Percentiles rank a stretch among this genome's conserved stretches.
Conservation (phyloP, 2,329 filamentous ascomycete species). For the Neonectria hederae region DNA sequence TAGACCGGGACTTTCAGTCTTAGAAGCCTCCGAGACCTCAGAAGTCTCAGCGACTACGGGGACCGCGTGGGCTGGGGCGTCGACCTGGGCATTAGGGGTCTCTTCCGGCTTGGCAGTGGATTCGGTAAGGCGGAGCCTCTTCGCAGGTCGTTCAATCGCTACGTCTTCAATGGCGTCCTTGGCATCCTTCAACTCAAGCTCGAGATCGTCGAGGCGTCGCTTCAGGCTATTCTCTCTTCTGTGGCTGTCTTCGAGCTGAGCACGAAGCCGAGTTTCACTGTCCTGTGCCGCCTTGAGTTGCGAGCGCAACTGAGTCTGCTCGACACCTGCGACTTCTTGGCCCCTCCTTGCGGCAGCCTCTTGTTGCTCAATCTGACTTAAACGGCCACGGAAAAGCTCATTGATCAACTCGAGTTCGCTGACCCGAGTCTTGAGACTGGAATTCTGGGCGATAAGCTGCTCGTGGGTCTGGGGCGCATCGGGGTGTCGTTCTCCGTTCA, state of each 20-base stretch:
- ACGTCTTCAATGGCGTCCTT: slow-evolving; percentile 30
- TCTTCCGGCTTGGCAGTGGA: slow-evolving; percentile 29
- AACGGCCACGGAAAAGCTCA: slow-evolving; percentile 77
- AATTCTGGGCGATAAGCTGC: slow-evolving; percentile 81
- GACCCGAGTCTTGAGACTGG: slow-evolving; percentile 91
- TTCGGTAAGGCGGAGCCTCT: slow-evolving; percentile 41
- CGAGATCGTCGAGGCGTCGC: slow-evolving; percentile 81
- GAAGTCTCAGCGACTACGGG: neutral
- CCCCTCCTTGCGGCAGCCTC: slow-evolving; percentile 73
- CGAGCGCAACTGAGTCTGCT: slow-evolving; percentile 65
- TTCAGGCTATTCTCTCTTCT: slow-evolving; percentile 84
- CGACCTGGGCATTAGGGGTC: slow-evolving; percentile 23
- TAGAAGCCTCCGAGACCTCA: neutral
- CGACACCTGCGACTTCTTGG: slow-evolving; percentile 63
- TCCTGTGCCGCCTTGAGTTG: slow-evolving; percentile 61
- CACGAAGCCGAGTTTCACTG: slow-evolving; percentile 58
- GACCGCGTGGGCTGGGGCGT: neutral
- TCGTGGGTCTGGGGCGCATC: slow-evolving; percentile 83
- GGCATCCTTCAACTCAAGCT: slow-evolving; percentile 62
- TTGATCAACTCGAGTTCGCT: slow-evolving; percentile 97
- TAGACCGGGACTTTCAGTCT: neutral
- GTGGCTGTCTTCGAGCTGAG: slow-evolving; percentile 79
- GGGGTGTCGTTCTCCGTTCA: slow-evolving; percentile 69
- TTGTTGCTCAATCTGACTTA: slow-evolving; percentile 82
- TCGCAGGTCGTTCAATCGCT: slow-evolving; percentile 40